Evolutionary conservation across 495 filamentous ascomycete species (phyloP), one percentile per base, ranked within the genome.

Genomic region (Hamigera avellanea): DNA sequence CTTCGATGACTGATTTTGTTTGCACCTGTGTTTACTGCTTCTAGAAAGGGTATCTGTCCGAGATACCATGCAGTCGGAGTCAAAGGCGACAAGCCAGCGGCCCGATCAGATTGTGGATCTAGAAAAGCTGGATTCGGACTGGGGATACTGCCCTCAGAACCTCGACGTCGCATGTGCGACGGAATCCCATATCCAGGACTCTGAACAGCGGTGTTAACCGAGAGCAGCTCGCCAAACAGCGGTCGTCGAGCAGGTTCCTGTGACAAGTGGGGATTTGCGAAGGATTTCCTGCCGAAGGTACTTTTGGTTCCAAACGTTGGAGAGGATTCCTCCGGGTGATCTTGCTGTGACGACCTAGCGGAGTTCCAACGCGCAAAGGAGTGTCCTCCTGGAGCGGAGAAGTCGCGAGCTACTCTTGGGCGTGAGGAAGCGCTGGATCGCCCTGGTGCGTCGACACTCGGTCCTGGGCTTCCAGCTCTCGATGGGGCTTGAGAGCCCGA

Each of bases 51-150:
- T 13, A 60, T 61, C 13, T 55, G 53, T 16, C 67, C 67, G 12
- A 66, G 53, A 48, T 73, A 75, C 71, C 71, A 75, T 14, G 70
- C 69, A 17, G 67, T 69, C 1, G 70, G 71, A 1, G 75, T 75
- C 34, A 73, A 60, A 9, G 66, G 66, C 3, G 70, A 60, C 6
- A 51, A 36, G 27, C 53, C 21, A 9, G 21, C 21, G 9, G 21
- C 21, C 49, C 15, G 44, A 17, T 39, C 57, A 26, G 44, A 56
- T 7, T 53, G 44, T 13, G 57, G 54, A 35, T 73, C 62, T 26
- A 66, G 33, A 30, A 68, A 62, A 14, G 67, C 63, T 13, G 74
- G 60, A 37, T 66, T 69, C 14, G 68, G 66, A 37, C 66, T 73
- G 28, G 62, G 55, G 33, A 73, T 62, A 43, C 61, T 72, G 18